Percentiles rank a stretch among this genome's conserved stretches.
Evolutionary conservation across 306 rosid species (phyloP).

Genomic region (Citrullus colocynthis): DNA sequence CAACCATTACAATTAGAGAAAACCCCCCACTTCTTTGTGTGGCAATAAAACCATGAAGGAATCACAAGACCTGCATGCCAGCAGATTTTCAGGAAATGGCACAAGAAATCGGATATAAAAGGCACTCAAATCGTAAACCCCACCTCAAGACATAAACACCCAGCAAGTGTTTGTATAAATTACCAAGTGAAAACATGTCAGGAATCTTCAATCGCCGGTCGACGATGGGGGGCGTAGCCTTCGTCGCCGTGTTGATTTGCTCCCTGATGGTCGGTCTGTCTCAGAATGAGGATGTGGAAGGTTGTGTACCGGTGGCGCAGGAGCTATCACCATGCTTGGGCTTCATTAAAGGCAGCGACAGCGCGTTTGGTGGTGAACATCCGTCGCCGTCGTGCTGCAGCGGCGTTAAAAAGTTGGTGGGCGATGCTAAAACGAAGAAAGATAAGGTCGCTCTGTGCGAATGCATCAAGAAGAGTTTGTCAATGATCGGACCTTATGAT

Average conservation of each 20-base stretch:
- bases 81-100: neutral
- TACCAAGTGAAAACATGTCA: neutral
- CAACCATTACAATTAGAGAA: neutral
- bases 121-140: neutral
- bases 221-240: neutral
- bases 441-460: neutral
- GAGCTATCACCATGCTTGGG: neutral
- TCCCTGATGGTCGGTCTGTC: neutral
- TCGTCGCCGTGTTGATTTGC: neutral
- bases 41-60: neutral
- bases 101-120: neutral
- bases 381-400: neutral
- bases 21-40: neutral
- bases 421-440: neutral
- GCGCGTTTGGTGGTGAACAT: neutral
- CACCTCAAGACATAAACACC: neutral
- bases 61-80: neutral
- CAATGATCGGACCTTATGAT: conserved; percentile 1
- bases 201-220: neutral
- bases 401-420: neutral
- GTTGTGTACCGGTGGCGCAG: neutral
- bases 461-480: neutral
- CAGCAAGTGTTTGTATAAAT: neutral
- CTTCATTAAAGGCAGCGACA: neutral
- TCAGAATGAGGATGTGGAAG: neutral